Evolutionary conservation across 2,329 filamentous ascomycete genomes (phyloP).

Genomic region (Cladorrhinum sp.): DNA sequence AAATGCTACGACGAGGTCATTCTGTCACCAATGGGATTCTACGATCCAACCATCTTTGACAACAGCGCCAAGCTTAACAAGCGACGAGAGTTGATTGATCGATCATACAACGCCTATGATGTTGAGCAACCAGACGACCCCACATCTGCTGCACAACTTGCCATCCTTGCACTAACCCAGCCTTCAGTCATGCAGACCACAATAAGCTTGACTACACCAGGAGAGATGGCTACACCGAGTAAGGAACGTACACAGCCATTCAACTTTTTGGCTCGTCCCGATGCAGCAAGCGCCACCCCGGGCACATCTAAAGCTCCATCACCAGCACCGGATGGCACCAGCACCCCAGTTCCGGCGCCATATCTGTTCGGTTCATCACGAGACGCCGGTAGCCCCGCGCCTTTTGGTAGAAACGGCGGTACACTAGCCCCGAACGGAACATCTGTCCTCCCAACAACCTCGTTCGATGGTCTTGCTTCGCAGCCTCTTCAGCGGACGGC

Average conservation of each 20-base stretch:
- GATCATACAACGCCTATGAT: constrained; percentile 92
- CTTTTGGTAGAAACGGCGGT: constrained; percentile 50
- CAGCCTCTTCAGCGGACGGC: constrained; percentile 42
- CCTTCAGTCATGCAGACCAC: constrained; percentile 51
- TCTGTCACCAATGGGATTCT: constrained; percentile 92
- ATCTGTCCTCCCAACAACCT: constrained; percentile 12
- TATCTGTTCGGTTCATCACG: constrained; percentile 54
- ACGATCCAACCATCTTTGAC: constrained; percentile 84
- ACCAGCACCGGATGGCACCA: constrained; percentile 73
- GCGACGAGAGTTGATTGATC: constrained; percentile 76
- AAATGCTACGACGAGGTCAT: constrained; percentile 97
- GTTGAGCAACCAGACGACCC: constrained; percentile 85
- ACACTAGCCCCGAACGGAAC: constrained; percentile 38
- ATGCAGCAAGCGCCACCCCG: constrained; percentile 72
- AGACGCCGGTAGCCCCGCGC: constrained; percentile 51
- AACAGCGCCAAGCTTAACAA: constrained; percentile 74
- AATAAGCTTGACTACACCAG: constrained; percentile 42
- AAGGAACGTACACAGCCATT: constrained; percentile 65
- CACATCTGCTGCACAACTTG: constrained; percentile 76
- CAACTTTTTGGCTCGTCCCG: constrained; percentile 68
- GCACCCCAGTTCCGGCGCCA: constrained; percentile 61
- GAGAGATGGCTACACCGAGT: constrained; percentile 55
- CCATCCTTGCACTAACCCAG: constrained; percentile 57
- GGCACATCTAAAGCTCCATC: constrained; percentile 84
- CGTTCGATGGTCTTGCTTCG: constrained; percentile 13